Evolutionary conservation across 306 rosid genomes (phyloP).

Genomic region (Quercus ilex): DNA sequence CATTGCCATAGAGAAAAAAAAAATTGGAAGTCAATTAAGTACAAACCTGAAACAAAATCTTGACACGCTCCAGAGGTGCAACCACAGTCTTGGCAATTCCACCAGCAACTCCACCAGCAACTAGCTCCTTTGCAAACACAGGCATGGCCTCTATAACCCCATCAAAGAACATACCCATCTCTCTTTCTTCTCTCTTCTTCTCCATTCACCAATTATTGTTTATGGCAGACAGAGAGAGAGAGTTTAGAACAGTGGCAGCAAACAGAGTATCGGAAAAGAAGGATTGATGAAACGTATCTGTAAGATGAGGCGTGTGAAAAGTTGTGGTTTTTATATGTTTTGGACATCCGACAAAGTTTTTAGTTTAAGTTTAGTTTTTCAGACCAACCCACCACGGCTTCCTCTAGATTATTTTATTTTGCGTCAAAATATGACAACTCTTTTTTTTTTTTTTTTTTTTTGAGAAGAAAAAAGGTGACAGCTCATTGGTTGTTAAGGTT

Average conservation of each 20-base stretch:
- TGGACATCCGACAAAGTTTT: constrained; percentile 12
- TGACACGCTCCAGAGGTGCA: constrained; percentile 90
- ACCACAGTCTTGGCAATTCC: constrained; percentile 74
- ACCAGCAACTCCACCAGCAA: constrained; percentile 88
- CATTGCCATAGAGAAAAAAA: neutral
- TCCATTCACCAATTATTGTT: constrained; percentile 31
- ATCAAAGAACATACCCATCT: constrained; percentile 26
- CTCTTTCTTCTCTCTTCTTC: constrained; percentile 37
- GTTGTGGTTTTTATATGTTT: constrained; percentile 24
- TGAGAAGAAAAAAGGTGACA: neutral
- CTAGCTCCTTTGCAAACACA: constrained; percentile 71
- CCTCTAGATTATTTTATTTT: neutral
- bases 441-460: no score
- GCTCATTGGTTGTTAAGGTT: constrained; percentile 6
- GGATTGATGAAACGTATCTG: constrained; percentile 8
- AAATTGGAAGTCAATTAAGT: neutral
- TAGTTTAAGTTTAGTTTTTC: neutral
- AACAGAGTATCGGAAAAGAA: neutral
- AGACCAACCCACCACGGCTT: constrained; percentile 2
- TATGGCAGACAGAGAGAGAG: neutral
- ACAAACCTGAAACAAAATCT: constrained; percentile 84
- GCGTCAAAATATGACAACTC: neutral
- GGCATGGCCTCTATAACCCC: constrained; percentile 58
- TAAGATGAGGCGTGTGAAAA: neutral
- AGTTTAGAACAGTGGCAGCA: neutral